Evolutionary conservation across 2,329 filamentous ascomycete species (phyloP), one percentile per base, ranked within the genome.

Genomic region (Ceratocystis albifundus): DNA sequence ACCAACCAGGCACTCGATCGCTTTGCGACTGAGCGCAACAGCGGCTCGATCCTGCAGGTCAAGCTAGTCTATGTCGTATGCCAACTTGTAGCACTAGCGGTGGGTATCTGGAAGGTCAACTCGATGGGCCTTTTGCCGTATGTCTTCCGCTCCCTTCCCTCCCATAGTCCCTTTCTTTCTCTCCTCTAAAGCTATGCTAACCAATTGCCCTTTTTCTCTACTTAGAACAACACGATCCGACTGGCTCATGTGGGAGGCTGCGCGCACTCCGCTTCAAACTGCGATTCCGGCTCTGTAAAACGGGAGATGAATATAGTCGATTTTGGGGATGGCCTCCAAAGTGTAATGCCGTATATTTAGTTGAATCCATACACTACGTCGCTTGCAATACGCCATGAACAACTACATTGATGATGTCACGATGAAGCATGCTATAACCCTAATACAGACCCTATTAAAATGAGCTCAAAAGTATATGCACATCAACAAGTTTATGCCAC

Each of bases 61-160:
- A 99, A 99, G 81, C 76, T 88, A 63, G 88, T 91, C 4, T 99
- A 96, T 74, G 83, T 99, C 55, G 80, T 84, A 4, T 94, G 93
- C 82, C 95, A 99, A 76, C 75, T 95, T 69, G 76, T 94, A 66
- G 88, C 93, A 64, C 76, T 99, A 71, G 91, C 81, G 0, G 78
- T 99, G 73, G 94, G 94, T 2, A 80, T 99, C 64, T 99, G 91
- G 90, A 99, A 99, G 77, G 86, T 99, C 32, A 96, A 97, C 76
- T 86, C 84, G 46, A 99, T 99, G 94, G 94, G 94, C 0, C 77
- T 99, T 71, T 80, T 99, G 75, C 94, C 94, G 85, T 93, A 81
- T 74, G 88, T 70, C 68, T 73, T 77, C 72, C 76, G 71, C 45
- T 10, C 45, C 46, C 10, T 20, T 12, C 62, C 30, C 7, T 57